phyloP scores from a whole-genome alignment of 148 eudicot genomes.

The Cornus suecica region DNA sequence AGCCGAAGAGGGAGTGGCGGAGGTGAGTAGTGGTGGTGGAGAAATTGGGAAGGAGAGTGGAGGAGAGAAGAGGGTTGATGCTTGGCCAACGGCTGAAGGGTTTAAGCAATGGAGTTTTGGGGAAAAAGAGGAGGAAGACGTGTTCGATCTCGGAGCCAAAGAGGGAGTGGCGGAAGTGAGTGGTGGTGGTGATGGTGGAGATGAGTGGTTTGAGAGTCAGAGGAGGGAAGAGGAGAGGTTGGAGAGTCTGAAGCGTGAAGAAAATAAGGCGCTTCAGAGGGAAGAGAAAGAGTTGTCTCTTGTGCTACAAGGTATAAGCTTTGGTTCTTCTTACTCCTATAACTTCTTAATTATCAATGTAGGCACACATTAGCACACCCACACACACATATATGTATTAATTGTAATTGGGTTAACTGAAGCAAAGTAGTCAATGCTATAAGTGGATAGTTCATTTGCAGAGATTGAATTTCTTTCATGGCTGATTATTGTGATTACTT shows the following conservation, averaged over 20 bases:
- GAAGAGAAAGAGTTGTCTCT: conserved; percentile 49
- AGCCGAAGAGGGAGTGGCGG: conserved; percentile 14
- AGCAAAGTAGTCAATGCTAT: background rate
- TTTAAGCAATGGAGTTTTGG: conserved; percentile 36
- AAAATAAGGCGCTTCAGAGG: conserved; percentile 38
- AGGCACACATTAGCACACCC: background rate
- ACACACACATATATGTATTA: background rate
- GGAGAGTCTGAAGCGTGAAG: conserved; percentile 24
- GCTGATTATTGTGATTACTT: too few relatives aligned
- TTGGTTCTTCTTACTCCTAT: background rate
- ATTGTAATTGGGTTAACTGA: background rate
- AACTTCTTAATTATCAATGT: too few relatives aligned
- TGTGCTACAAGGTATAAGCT: conserved; percentile 55
- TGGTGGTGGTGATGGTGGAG: conserved; percentile 15
- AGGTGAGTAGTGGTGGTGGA: conserved; percentile 11
- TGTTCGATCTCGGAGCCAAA: conserved; percentile 36
- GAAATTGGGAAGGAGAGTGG: conserved; percentile 1
- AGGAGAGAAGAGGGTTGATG: conserved; percentile 13
- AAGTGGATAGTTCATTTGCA: background rate
- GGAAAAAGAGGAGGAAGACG: conserved; percentile 36
- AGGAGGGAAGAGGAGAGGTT: too few relatives aligned
- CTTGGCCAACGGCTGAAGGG: conserved; percentile 23
- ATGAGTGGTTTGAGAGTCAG: conserved; percentile 11
- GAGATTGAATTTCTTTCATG: too few relatives aligned
- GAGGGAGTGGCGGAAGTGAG: conserved; percentile 3